These are phyloP conservation scores for Arthroderma sp. DNA, from an alignment of 2,329 filamentous ascomycete species.

Conservation along the genomic window DNA sequence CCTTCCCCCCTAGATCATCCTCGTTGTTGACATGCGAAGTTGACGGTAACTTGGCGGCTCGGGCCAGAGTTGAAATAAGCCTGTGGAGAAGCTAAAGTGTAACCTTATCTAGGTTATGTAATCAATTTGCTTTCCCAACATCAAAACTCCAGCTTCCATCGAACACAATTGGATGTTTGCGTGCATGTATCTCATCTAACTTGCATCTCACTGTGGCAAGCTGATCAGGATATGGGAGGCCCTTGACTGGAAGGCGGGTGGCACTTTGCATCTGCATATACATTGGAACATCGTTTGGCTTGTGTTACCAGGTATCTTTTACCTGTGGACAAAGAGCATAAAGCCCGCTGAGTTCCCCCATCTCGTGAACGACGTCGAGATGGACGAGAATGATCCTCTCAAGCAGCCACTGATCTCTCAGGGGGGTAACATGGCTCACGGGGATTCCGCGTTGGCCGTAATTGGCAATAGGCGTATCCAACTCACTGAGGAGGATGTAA, in stretches of 20 bases:
- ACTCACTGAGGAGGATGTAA: slow-evolving; percentile 26
- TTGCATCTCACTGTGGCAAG: background rate
- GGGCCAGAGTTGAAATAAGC: too few species aligned
- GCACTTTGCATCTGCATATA: background rate
- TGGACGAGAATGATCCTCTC: background rate
- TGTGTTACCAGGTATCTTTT: background rate
- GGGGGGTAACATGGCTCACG: background rate
- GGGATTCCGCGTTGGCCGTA: slow-evolving; percentile 3
- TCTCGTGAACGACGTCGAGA: background rate
- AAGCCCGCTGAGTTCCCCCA: background rate
- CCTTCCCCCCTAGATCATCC: too few species aligned
- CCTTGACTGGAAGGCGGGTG: background rate
- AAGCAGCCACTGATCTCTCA: background rate
- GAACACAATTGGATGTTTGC: background rate
- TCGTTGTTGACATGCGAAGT: too few species aligned
- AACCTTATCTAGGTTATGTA: too few species aligned
- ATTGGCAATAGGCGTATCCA: slow-evolving; percentile 6
- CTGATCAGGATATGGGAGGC: background rate
- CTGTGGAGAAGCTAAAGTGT: too few species aligned
- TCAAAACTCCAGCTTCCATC: too few species aligned
- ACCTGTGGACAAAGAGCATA: background rate
- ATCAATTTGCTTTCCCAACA: too few species aligned
- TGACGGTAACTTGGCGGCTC: too few species aligned
- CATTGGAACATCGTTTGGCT: background rate
- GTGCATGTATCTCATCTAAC: background rate